phyloP scores from a whole-genome alignment of 129 eudicot genomes.

The Oenanthe sinensis region DNA sequence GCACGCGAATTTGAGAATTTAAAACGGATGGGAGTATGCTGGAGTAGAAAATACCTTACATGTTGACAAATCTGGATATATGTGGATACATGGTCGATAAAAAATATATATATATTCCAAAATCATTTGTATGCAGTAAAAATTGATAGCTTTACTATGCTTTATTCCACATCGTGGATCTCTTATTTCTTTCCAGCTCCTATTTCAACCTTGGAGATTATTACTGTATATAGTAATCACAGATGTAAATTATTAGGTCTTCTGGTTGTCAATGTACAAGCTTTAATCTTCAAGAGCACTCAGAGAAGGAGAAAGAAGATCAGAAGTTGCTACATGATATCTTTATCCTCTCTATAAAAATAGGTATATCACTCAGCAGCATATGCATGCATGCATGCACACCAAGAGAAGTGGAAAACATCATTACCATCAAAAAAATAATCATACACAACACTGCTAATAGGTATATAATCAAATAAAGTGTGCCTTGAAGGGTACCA shows the following conservation, averaged over 20 bases:
- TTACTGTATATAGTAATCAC: background rate
- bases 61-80: background rate
- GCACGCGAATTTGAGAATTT: background rate
- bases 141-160: background rate
- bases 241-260: background rate
- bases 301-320: background rate
- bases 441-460: background rate
- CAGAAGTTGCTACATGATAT: background rate
- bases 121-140: background rate
- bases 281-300: background rate
- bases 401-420: background rate
- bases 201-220: background rate
- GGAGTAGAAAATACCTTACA: background rate
- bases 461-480: background rate
- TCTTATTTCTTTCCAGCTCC: background rate
- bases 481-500: slow-evolving; percentile 33
- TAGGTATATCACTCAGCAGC: background rate
- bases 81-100: background rate
- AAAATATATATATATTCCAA: background rate
- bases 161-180: background rate
- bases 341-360: background rate
- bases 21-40: background rate
- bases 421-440: background rate
- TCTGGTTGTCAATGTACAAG: background rate
- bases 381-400: background rate